These are phyloP conservation scores for Plasmodium vinckei DNA, from an alignment of 169 alveolate genomes.

Conservation along the genomic window DNA sequence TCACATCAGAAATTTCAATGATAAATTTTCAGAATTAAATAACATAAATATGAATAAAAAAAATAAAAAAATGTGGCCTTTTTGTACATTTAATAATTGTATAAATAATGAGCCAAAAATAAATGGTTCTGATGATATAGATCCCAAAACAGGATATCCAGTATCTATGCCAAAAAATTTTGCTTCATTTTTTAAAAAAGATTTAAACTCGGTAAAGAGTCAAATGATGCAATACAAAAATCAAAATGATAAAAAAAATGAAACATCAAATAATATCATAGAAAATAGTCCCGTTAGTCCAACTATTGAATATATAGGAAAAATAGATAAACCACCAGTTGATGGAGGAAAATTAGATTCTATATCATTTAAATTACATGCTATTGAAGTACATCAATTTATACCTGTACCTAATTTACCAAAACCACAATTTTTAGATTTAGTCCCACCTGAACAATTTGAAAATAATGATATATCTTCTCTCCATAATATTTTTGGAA, in stretches of 20 bases:
- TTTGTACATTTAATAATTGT: constrained; percentile 73
- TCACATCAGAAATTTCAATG: neutral
- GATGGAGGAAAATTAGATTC: constrained; percentile 85
- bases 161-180: constrained; percentile 81
- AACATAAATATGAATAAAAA: constrained; percentile 29
- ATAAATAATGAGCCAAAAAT: constrained; percentile 12
- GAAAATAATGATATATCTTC: constrained; percentile 79
- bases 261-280: constrained; percentile 41
- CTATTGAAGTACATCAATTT: constrained; percentile 90
- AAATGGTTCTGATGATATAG: constrained; percentile 20
- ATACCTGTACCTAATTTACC: constrained; percentile 87
- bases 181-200: constrained; percentile 81
- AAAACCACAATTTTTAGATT: constrained; percentile 85
- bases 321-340: constrained; percentile 81
- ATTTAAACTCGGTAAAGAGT: constrained; percentile 60
- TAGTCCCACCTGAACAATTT: constrained; percentile 77
- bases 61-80: constrained; percentile 79
- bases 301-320: constrained; percentile 82
- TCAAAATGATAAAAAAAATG: constrained; percentile 15
- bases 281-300: constrained; percentile 80
- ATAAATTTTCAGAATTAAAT: constrained; percentile 28
- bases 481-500: constrained; percentile 82
- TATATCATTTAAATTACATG: constrained; percentile 89
- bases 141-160: constrained; percentile 80
- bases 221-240: constrained; percentile 27